Evolutionary conservation across 2,329 filamentous ascomycete genomes (phyloP), one percentile per base, ranked within the genome.

Genomic region (Curvularia verruculosa): DNA sequence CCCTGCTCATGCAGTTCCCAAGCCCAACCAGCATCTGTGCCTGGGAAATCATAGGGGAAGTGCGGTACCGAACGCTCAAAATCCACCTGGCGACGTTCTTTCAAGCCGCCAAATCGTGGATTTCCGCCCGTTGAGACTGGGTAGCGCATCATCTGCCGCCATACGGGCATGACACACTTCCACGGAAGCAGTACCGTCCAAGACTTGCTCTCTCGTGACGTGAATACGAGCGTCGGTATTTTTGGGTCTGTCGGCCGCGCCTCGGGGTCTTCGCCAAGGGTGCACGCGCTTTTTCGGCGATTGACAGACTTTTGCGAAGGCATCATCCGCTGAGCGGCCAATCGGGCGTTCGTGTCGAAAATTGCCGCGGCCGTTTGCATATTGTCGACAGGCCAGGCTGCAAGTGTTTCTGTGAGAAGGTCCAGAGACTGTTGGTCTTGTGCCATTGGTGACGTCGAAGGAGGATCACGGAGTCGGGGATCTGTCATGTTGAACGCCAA

Each of bases 121-220:
- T 92, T 96, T 0, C 89, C 88, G 7, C 92, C 92, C 1, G 87
- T 89, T 0, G 87, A 89, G 0, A 96, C 81, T 0, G 91, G 91
- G 58, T 88, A 92, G 70, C 92, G 92, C 78, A 96, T 89, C 13
- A 98, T 78, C 45, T 86, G 87, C 67, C 94, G 89, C 95, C 95
- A 99, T 29, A 97, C 82, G 0, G 91, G 86, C 34, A 87, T 81
- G 34, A 98, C 89, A 67, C 91, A 96, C 71, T 91, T 92, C 92
- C 94, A 97, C 0, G 95, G 95, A 3, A 95, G 83, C 23, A 98
- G 81, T 1, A 98, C 74, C 0, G 88, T 95, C 92, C 92, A 98
- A 0, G 83, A 87, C 1, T 65, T 73, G 52, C 81, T 79, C 36
- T 78, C 77, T 3, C 86, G 83, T 10, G 85, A 86, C 31, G 88